A percentile compares a stretch with the other conserved stretches of the same genome.
Evolutionary conservation across 768 basidiomycete species (phyloP).

Genomic region (Rhizopogon vinicolor): DNA sequence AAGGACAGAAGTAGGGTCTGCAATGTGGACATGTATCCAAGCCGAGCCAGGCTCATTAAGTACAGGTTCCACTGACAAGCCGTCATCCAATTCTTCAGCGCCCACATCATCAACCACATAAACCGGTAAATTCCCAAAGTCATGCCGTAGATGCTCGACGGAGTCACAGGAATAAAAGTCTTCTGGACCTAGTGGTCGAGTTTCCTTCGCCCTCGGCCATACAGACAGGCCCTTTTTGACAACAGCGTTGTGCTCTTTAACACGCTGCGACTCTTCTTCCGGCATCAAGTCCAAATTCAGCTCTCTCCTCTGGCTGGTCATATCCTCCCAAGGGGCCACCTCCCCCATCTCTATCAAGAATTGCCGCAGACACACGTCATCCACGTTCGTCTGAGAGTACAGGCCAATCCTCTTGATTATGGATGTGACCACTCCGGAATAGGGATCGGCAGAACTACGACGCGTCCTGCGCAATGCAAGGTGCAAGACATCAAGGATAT

Average conservation of each 20-base stretch:
- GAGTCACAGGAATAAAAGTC: slow-evolving; percentile 64
- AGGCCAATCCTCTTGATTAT: slow-evolving; percentile 57
- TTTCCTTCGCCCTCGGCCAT: slow-evolving; percentile 4
- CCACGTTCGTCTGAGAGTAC: slow-evolving; percentile 21
- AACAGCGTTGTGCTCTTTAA: slow-evolving; percentile 27
- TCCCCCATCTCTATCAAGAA: slow-evolving; percentile 70
- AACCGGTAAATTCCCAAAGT: slow-evolving; percentile 77
- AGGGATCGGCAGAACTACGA: slow-evolving; percentile 59
- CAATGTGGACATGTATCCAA: slow-evolving; percentile 92
- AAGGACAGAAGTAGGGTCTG: slow-evolving; percentile 83
- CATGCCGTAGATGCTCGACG: slow-evolving; percentile 70
- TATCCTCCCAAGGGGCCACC: slow-evolving; percentile 78
- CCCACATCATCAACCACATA: slow-evolving; percentile 81
- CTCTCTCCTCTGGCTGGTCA: slow-evolving; percentile 35
- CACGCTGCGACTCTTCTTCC: slow-evolving; percentile 25
- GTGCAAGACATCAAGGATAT: slow-evolving; percentile 56
- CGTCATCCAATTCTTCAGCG: slow-evolving; percentile 92
- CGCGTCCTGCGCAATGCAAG: slow-evolving; percentile 46
- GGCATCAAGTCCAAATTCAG: slow-evolving; percentile 22
- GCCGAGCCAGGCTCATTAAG: slow-evolving; percentile 48
- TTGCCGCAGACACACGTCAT: slow-evolving; percentile 32
- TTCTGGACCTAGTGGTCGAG: slow-evolving; percentile 47
- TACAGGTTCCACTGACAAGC: slow-evolving; percentile 76
- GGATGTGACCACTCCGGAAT: slow-evolving; percentile 41
- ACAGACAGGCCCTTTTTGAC: slow-evolving; percentile 15